Evolutionary conservation across 2,329 filamentous ascomycete species (phyloP).

Genomic region (Colletotrichum navitas): DNA sequence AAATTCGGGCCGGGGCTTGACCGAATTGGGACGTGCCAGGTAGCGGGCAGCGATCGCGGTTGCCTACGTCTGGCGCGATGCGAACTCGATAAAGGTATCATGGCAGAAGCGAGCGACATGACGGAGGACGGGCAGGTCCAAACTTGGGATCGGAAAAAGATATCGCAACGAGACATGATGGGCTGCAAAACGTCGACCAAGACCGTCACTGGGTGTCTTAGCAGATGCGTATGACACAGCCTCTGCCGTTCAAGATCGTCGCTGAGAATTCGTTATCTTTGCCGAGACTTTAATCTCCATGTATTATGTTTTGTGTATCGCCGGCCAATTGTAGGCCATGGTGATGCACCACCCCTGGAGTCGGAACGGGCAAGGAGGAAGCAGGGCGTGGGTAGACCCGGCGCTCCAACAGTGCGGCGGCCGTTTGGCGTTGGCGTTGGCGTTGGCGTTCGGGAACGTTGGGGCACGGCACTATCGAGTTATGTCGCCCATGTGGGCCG

Average conservation of each 20-base stretch:
- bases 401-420: conserved; percentile 13
- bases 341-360: conserved; percentile 24
- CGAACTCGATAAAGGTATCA: conserved; percentile 9
- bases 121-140: conserved; percentile 19
- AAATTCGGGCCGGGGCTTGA: conserved; percentile 16
- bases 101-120: conserved; percentile 20
- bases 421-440: conserved; percentile 13
- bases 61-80: neutral
- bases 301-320: conserved; percentile 23
- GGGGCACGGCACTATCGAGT: conserved; percentile 4
- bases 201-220: conserved; percentile 5
- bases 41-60: conserved; percentile 4
- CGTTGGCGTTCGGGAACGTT: neutral
- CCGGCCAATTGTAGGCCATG: conserved; percentile 30
- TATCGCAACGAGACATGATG: conserved; percentile 15
- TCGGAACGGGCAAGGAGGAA: conserved; percentile 16
- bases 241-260: neutral
- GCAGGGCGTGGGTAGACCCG: conserved; percentile 9
- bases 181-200: neutral
- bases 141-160: conserved; percentile 9
- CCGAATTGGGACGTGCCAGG: neutral
- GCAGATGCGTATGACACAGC: conserved; percentile 32
- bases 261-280: conserved; percentile 37
- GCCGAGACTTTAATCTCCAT: conserved; percentile 39
- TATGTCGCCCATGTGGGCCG: conserved; percentile 2